A percentile compares a stretch with the other conserved stretches of the same genome.
Evolutionary conservation across 1,284 basidiomycete species (phyloP).

Genomic region (Moesziomyces antarcticus): DNA sequence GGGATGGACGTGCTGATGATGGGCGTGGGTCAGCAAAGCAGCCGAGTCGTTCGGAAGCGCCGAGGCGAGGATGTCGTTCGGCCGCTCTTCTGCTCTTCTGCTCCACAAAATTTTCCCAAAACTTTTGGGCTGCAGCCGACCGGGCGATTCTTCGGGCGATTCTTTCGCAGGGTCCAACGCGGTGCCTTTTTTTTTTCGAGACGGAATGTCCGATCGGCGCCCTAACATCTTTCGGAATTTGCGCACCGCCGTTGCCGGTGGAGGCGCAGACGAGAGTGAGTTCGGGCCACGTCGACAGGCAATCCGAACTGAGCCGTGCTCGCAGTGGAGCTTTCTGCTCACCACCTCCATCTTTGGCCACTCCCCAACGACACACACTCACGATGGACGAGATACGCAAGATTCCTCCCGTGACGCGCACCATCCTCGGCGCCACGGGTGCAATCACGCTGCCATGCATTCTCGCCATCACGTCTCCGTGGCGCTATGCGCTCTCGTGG

Average conservation of each 20-base stretch:
- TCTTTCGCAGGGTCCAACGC: constrained; percentile 4
- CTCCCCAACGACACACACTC: too few species aligned
- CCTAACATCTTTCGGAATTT: constrained; percentile 5
- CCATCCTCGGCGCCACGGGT: constrained; percentile 75
- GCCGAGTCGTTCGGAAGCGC: too few species aligned
- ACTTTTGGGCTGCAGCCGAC: constrained; percentile 1
- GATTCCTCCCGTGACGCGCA: constrained; percentile 86
- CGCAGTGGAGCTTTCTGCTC: not conserved
- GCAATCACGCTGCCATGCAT: constrained; percentile 76
- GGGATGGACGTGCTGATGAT: not conserved
- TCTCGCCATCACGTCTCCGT: constrained; percentile 73
- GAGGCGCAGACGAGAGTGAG: constrained; percentile 10
- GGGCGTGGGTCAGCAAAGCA: not conserved
- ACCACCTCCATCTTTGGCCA: constrained; percentile 2
- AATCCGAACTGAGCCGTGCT: too few species aligned
- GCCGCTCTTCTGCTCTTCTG: not conserved
- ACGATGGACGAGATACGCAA: constrained; percentile 69
- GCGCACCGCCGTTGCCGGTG: not conserved
- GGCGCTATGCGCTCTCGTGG: constrained; percentile 74
- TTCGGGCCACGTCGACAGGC: constrained; percentile 33
- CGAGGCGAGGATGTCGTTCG: constrained; percentile 2
- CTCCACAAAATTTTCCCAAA: constrained; percentile 20
- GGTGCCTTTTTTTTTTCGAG: not conserved
- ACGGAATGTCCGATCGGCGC: constrained; percentile 10
- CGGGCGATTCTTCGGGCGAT: constrained; percentile 7